phyloP scores from a whole-genome alignment of 2,329 filamentous ascomycete species.

The Teratosphaeria gauchensis region DNA sequence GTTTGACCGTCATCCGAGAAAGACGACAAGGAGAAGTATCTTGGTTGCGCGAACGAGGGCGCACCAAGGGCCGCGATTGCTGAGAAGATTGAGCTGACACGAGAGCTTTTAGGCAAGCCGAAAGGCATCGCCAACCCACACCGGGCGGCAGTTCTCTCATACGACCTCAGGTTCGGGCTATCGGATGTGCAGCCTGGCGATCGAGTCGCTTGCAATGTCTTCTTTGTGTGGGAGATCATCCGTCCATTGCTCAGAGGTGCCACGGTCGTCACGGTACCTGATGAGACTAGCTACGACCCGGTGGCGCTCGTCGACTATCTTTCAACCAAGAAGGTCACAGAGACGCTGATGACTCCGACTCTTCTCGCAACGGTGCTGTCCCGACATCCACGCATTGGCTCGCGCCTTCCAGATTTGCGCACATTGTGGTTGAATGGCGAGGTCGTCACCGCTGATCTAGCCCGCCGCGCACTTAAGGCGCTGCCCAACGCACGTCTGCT shows the following conservation, averaged over 20 bases:
- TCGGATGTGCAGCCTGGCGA: conserved; percentile 63
- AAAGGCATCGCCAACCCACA: conserved; percentile 71
- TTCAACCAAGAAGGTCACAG: conserved; percentile 56
- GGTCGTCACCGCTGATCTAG: conserved; percentile 70
- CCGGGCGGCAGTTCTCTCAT: conserved; percentile 62
- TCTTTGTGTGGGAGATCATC: conserved; percentile 78
- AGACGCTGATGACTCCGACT: conserved; percentile 77
- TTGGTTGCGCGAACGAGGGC: not conserved
- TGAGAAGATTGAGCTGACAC: not conserved
- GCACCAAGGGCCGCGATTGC: not conserved
- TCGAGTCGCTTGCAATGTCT: conserved; percentile 78
- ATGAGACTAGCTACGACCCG: conserved; percentile 69
- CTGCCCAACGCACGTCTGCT: conserved; percentile 61
- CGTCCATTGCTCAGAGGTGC: conserved; percentile 67
- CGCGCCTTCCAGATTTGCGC: conserved; percentile 54
- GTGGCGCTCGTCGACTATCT: conserved; percentile 63
- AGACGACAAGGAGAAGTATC: not conserved
- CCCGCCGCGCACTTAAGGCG: conserved; percentile 55
- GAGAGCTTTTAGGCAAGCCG: conserved; percentile 39
- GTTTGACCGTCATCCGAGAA: too few species aligned
- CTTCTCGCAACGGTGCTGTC: conserved; percentile 65
- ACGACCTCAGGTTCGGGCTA: conserved; percentile 60
- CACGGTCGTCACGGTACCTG: conserved; percentile 64
- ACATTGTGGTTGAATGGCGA: conserved; percentile 76
- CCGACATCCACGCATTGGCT: conserved; percentile 55